phyloP scores from a whole-genome alignment of 768 basidiomycete species.

The Leccinum aurantiacum region DNA sequence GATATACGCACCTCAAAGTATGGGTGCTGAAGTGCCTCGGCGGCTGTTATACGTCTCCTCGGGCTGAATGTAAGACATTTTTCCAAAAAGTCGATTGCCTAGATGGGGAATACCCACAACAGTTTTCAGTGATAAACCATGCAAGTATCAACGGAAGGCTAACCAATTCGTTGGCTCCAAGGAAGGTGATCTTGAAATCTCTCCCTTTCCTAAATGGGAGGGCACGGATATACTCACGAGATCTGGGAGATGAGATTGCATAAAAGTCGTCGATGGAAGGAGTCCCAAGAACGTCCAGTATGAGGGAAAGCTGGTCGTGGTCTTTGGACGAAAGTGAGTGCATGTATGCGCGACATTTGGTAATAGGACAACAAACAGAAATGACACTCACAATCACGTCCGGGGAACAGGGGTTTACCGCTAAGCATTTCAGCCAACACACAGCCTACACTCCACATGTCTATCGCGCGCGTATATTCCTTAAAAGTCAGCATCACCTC shows the following conservation, averaged over 20 bases:
- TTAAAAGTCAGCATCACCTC: conserved; percentile 99
- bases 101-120: neutral
- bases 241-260: conserved; percentile 77
- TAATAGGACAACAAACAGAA: neutral
- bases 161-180: conserved; percentile 69
- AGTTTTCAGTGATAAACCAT: neutral
- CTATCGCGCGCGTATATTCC: conserved; percentile 87
- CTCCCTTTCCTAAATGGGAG: conserved; percentile 83
- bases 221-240: conserved; percentile 86
- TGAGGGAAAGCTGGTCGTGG: conserved; percentile 90
- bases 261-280: conserved; percentile 93
- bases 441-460: conserved; percentile 87
- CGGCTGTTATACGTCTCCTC: conserved; percentile 82
- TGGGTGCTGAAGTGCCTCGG: conserved; percentile 84
- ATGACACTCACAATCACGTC: conserved; percentile 70
- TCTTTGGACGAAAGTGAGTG: conserved; percentile 43
- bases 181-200: conserved; percentile 68
- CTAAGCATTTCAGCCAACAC: conserved; percentile 89
- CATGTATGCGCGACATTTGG: neutral
- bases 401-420: conserved; percentile 92
- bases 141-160: conserved; percentile 3
- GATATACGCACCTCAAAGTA: conserved; percentile 66
- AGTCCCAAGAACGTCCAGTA: conserved; percentile 92
- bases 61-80: conserved; percentile 85
- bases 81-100: conserved; percentile 78